Evolutionary conservation across 192 early-diverging fungal species (phyloP), one percentile per base, ranked within the genome.

Genomic region (Rhizoclosmatium globosum): DNA sequence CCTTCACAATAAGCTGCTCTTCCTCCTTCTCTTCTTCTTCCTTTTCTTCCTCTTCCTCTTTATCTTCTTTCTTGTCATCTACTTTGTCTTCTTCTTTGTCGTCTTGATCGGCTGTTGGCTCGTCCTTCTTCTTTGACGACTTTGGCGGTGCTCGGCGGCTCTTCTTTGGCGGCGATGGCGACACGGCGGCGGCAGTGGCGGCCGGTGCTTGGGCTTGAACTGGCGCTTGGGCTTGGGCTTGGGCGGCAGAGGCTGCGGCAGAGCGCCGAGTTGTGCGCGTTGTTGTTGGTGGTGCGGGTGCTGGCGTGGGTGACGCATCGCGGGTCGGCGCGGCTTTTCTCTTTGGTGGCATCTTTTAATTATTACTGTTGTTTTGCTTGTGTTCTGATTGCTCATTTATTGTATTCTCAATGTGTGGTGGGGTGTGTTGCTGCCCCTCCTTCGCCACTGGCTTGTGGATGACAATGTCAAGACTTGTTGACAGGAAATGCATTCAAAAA

Each of bases 1-100:
- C 19, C 70, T 71, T 85, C 42, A 83, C 71, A 3, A 79, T 46
- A 44, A 85, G 82, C 2, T 74, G 38, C 53, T 80, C 77, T 47
- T 82, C 71, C 42, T 79, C 76, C 44, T 72, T 38, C 17, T 67
- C 80, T 53, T 78, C 56, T 67, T 71, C 59, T 45, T 11, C n/a
- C n/a, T n/a, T n/a, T n/a, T n/a, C 67, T 45, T 15, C 65, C 47
- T 76, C 71, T 45, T 76, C 79, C 15, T 71, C 76, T 45, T 64
- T 79, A 39, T 13, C 72, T 44, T 80, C 56, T 39, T 21, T 70
- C 4, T 23, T 38, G 17, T 76, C 80, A 31, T 81, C 56, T 53
- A 53, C 59, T 21, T 11, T 31, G 4, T 79, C 67, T 45, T 15
- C 65, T 41, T 76, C 79, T 4, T 71, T 70, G 41, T 64, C 68